Evolutionary conservation across 1,284 basidiomycete genomes (phyloP).

Genomic region (Earliella scabrosa): DNA sequence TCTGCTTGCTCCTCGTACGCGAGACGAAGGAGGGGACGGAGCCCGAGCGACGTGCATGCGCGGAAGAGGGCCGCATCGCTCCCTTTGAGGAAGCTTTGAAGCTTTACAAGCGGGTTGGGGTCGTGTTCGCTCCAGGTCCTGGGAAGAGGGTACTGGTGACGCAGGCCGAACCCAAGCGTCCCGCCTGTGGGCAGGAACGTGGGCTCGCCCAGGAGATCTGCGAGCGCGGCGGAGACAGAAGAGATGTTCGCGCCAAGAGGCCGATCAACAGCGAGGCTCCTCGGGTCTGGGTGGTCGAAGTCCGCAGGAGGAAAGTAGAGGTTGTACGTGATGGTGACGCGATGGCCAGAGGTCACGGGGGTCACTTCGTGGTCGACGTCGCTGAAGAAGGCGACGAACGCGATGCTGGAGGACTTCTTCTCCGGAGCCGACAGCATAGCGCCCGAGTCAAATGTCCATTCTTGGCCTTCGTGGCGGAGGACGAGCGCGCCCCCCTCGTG

Average conservation of each 20-base stretch:
- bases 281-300: no score
- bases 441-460: constrained; percentile 38
- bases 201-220: no score
- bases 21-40: constrained; percentile 3
- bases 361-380: constrained; percentile 50
- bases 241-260: no score
- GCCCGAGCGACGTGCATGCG: no score
- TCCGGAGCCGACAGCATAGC: not conserved
- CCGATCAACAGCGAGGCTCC: no score
- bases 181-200: not conserved
- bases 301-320: constrained; percentile 34
- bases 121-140: no score
- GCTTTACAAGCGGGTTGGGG: no score
- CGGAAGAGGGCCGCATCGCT: no score
- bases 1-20: not conserved
- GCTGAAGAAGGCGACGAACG: constrained; percentile 44
- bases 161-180: no score
- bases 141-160: no score
- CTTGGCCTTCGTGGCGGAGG: constrained; percentile 37
- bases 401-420: constrained; percentile 19
- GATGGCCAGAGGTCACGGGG: constrained; percentile 42
- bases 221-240: no score
- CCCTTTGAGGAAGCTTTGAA: no score
- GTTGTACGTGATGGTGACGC: constrained; percentile 49
- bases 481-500: constrained; percentile 45